Evolutionary conservation across 2,329 filamentous ascomycete genomes (phyloP), one percentile per base, ranked within the genome.

Genomic region (Ophiostoma novo-ulmi): DNA sequence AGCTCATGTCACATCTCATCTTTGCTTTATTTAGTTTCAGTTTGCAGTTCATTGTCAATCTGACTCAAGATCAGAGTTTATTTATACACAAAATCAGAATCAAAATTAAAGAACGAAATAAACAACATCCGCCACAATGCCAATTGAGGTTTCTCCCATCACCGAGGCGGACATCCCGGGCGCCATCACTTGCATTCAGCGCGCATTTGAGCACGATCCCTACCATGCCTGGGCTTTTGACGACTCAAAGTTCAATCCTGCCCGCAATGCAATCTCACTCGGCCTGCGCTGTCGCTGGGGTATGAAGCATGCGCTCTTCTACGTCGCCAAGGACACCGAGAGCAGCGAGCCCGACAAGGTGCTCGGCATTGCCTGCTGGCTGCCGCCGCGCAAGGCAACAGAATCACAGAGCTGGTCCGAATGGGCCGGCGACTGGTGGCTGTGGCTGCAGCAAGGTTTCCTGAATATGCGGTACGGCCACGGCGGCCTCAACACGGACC

Each of bases 371-470:
- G 38, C 65, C n/a, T 67, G 65, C 65, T 67, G 65, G 65, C n/a
- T 67, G 36, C 65, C 65, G 22, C 65, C 65, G 22, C 65, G 39
- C 65, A 67, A 67, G 65, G 38, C 22, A 5, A 14, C 38, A 11
- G 38, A 26, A 26, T 8, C 65, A 10, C 65, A 67, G 65, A 44
- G 22, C 22, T 67, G 65, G 65, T 22, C 65, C 11, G 65, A 44
- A 48, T 67, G 65, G 65, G 65, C 65, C 11, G 65, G 65, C 39
- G 65, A 67, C 38, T 67, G 65, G 65, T 67, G 65, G 65, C 65
- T 67, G 65, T 67, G 65, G 65, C 65, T 67, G 65, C 65, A 67
- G 65, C 65, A 67, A n/a, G 65, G 65, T 1, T 13, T 67, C n/a
- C 39, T 67, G n/a, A 67, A 67, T 14, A 26, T 67, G 65, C 65